Percentiles rank a stretch among this genome's conserved stretches.
These are phyloP conservation scores for Auricularia sp. DNA, from an alignment of 768 basidiomycete species.

Conservation along the genomic window DNA sequence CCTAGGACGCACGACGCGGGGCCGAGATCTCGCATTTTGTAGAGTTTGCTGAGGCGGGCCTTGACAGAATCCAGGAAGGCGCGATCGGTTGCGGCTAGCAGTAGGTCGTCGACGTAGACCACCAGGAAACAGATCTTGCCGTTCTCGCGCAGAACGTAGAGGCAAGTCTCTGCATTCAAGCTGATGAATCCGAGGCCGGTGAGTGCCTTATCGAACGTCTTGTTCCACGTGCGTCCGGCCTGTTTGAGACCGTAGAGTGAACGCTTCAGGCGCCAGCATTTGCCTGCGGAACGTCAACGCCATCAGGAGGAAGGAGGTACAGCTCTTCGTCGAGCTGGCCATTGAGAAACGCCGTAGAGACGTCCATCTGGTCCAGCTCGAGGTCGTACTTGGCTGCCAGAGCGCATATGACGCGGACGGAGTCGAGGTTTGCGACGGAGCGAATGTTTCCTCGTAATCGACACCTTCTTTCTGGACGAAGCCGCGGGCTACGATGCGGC, in stretches of 20 bases:
- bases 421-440: slow-evolving; percentile 20
- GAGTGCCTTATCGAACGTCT: background rate
- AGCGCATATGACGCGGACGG: slow-evolving; percentile 13
- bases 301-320: slow-evolving; percentile 7
- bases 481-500: slow-evolving; percentile 18
- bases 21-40: slow-evolving; percentile 1
- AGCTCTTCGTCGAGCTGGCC: slow-evolving; percentile 8
- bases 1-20: background rate
- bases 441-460: slow-evolving; percentile 20
- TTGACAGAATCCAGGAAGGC: background rate
- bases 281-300: slow-evolving; percentile 2
- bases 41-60: background rate
- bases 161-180: background rate
- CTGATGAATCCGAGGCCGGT: slow-evolving; percentile 3
- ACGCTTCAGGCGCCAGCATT: slow-evolving; percentile 2
- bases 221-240: slow-evolving; percentile 8
- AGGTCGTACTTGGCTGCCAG: slow-evolving; percentile 12
- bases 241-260: slow-evolving; percentile 13
- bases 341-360: slow-evolving; percentile 7
- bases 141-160: background rate
- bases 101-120: background rate
- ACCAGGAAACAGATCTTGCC: background rate
- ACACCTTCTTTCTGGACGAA: slow-evolving; percentile 14
- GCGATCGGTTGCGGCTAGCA: background rate
- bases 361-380: slow-evolving; percentile 6